phyloP scores from a whole-genome alignment of 2,329 filamentous ascomycete species.

The Aspergillus spinulosporus region DNA sequence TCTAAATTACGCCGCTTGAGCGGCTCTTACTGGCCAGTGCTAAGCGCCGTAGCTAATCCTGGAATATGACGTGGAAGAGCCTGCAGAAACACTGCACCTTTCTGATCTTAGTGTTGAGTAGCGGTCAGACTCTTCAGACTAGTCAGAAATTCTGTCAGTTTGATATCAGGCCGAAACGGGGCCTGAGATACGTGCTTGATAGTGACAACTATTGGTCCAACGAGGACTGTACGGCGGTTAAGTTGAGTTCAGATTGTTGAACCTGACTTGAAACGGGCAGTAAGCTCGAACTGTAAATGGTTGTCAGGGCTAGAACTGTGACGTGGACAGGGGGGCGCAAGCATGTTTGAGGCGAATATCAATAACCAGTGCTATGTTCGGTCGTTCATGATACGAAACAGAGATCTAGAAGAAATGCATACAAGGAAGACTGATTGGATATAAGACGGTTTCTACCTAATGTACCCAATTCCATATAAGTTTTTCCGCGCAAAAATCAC shows the following conservation, averaged over 20 bases:
- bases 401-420: background rate
- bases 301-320: background rate
- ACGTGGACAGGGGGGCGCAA: background rate
- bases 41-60: too few species aligned
- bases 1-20: too few species aligned
- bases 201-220: too few species aligned
- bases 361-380: background rate
- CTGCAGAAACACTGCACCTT: too few species aligned
- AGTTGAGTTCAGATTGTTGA: background rate
- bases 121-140: too few species aligned
- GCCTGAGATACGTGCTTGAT: too few species aligned
- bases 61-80: too few species aligned
- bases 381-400: background rate
- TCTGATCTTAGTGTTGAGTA: too few species aligned
- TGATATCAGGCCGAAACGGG: too few species aligned
- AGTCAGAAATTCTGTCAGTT: too few species aligned
- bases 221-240: background rate
- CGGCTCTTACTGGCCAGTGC: too few species aligned
- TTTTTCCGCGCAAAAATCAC: background rate
- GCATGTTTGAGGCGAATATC: background rate
- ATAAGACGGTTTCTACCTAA: constrained; percentile 1
- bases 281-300: background rate
- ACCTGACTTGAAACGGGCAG: background rate
- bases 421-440: background rate
- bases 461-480: constrained; percentile 1